Evolutionary conservation across 2,329 filamentous ascomycete genomes (phyloP).

Genomic region (Diaporthe humulicola): DNA sequence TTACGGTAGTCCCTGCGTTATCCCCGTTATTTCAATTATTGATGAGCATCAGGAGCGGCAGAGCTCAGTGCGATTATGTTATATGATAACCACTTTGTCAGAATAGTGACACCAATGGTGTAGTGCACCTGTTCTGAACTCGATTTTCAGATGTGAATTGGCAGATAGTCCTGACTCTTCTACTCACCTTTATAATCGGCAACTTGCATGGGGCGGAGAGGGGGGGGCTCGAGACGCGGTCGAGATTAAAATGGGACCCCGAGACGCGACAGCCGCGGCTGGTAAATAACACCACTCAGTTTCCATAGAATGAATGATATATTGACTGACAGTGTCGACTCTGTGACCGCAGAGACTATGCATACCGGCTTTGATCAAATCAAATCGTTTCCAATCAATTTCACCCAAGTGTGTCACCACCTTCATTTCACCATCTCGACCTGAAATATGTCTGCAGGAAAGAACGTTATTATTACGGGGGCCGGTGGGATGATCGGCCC

Average conservation of each 20-base stretch:
- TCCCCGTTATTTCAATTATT: background rate
- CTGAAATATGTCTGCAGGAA: slow-evolving; percentile 27
- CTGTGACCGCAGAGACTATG: background rate
- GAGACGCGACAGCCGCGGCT: background rate
- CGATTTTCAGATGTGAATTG: background rate
- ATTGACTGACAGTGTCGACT: background rate
- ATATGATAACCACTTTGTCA: background rate
- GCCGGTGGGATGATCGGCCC: slow-evolving; percentile 52
- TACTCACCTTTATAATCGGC: background rate
- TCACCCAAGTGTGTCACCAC: background rate
- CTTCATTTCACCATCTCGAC: background rate
- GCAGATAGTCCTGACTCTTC: background rate
- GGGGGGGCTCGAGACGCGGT: slow-evolving; percentile 35
- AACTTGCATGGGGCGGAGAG: background rate
- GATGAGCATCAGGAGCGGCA: background rate
- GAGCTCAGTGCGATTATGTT: background rate
- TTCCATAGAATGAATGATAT: background rate
- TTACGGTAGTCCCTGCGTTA: too few species aligned
- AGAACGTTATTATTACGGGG: slow-evolving; percentile 51
- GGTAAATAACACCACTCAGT: background rate
- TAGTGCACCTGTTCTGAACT: background rate
- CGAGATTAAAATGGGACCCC: slow-evolving; percentile 4
- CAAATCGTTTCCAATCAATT: background rate
- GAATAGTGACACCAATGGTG: background rate
- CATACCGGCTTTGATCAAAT: background rate